Evolutionary conservation across 768 basidiomycete genomes (phyloP).

Genomic region (Mrakia frigida): DNA sequence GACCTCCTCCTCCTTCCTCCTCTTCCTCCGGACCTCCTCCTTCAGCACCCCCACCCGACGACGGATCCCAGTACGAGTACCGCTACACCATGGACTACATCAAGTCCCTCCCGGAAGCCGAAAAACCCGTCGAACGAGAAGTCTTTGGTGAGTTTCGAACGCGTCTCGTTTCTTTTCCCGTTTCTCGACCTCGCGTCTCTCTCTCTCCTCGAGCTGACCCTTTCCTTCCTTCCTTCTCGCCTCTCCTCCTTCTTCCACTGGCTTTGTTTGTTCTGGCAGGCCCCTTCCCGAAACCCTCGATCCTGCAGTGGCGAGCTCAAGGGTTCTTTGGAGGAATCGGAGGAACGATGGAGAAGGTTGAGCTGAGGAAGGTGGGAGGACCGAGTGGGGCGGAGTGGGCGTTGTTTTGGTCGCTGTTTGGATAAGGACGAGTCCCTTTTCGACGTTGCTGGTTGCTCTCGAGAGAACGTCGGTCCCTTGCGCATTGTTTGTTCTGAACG

Average conservation of each 20-base stretch:
- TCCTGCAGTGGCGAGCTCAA: conserved; percentile 72
- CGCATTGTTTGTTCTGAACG: no score
- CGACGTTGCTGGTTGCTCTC: no score
- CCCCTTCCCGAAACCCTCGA: conserved; percentile 72
- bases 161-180: neutral
- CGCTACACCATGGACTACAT: conserved; percentile 44
- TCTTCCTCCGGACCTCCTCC: conserved; percentile 17
- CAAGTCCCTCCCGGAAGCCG: conserved; percentile 38
- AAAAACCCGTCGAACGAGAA: conserved; percentile 44
- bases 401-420: conserved; percentile 20
- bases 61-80: conserved; percentile 42
- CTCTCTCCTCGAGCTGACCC: neutral
- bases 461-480: no score
- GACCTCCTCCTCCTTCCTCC: neutral
- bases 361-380: conserved; percentile 57
- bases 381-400: conserved; percentile 30
- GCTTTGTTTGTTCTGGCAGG: conserved; percentile 61
- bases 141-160: conserved; percentile 42
- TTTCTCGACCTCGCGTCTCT: conserved; percentile 24
- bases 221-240: conserved; percentile 41
- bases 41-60: conserved; percentile 34
- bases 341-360: conserved; percentile 57
- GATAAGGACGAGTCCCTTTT: neutral
- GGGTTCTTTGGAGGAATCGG: conserved; percentile 72
- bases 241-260: no score